phyloP scores from a whole-genome alignment of 2,329 filamentous ascomycete genomes.

The Fusarium oligoseptatum region DNA sequence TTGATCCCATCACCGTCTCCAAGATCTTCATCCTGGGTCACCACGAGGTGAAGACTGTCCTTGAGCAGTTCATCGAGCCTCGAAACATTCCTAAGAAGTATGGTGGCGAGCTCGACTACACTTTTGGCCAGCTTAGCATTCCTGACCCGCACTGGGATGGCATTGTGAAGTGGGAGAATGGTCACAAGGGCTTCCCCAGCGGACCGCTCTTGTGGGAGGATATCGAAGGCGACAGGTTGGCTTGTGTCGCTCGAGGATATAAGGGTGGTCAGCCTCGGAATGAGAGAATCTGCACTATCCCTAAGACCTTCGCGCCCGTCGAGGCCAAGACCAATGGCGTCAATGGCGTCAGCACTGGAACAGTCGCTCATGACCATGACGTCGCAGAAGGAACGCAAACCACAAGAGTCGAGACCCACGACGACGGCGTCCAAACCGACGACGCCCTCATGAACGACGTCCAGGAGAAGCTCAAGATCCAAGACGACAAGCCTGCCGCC shows the following conservation, averaged over 20 bases:
- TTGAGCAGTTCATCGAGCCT: constrained; percentile 84
- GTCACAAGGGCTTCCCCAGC: constrained; percentile 64
- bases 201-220: constrained; percentile 71
- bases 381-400: constrained; percentile 48
- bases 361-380: constrained; percentile 19
- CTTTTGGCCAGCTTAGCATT: constrained; percentile 80
- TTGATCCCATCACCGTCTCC: constrained; percentile 91
- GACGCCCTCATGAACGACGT: constrained; percentile 47
- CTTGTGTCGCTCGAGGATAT: constrained; percentile 67
- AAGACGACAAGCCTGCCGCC: constrained; percentile 36
- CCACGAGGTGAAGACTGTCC: constrained; percentile 79
- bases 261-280: constrained; percentile 59
- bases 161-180: constrained; percentile 65
- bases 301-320: constrained; percentile 53
- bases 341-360: constrained; percentile 10
- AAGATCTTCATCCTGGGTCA: constrained; percentile 93
- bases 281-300: constrained; percentile 65
- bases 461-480: constrained; percentile 51
- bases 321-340: constrained; percentile 10
- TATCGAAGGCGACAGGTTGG: constrained; percentile 59
- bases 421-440: constrained; percentile 48
- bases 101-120: constrained; percentile 86
- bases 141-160: constrained; percentile 74
- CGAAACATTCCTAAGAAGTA: constrained; percentile 90
- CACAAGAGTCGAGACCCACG: constrained; percentile 32